These are phyloP conservation scores for Phaeosphaeriaceae sp. DNA, from an alignment of 2,329 filamentous ascomycete species.

Conservation along the genomic window DNA sequence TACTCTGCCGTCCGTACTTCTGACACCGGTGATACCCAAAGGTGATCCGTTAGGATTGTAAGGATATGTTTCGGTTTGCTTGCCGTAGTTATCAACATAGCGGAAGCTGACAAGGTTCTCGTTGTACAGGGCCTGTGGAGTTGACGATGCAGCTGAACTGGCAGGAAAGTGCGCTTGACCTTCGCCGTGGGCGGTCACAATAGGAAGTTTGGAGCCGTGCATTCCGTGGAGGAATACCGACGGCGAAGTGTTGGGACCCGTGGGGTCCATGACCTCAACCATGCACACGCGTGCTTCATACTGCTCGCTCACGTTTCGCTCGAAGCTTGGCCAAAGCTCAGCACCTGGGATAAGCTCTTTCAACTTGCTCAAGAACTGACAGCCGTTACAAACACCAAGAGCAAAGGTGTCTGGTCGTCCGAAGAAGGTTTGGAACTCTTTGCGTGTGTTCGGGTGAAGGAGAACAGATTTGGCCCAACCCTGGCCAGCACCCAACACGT, in stretches of 20 bases:
- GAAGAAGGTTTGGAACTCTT: conserved; percentile 86
- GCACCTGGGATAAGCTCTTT: conserved; percentile 88
- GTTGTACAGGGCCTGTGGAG: conserved; percentile 62
- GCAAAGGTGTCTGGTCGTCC: conserved; percentile 87
- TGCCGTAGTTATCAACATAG: conserved; percentile 83
- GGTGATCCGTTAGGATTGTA: conserved; percentile 89
- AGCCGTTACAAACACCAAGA: conserved; percentile 95
- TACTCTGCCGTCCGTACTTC: conserved; percentile 78
- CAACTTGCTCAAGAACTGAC: conserved; percentile 88
- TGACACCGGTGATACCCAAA: conserved; percentile 79
- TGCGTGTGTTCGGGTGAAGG: conserved; percentile 76
- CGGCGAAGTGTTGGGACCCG: conserved; percentile 46
- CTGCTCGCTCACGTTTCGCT: conserved; percentile 83
- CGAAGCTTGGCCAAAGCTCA: conserved; percentile 81
- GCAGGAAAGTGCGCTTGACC: conserved; percentile 70
- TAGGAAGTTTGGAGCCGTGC: conserved; percentile 80
- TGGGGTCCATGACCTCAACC: conserved; percentile 75
- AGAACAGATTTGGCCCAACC: conserved; percentile 96
- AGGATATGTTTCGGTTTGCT: conserved; percentile 82
- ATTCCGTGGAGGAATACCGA: conserved; percentile 93
- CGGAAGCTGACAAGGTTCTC: conserved; percentile 77
- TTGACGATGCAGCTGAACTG: conserved; percentile 48
- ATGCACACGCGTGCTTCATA: conserved; percentile 90
- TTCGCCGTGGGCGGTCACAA: conserved; percentile 90
- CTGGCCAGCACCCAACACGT: conserved; percentile 90